Base-by-base conservation (phyloP, 345 rosid genomes). In the Aethionema arabicum region DNA sequence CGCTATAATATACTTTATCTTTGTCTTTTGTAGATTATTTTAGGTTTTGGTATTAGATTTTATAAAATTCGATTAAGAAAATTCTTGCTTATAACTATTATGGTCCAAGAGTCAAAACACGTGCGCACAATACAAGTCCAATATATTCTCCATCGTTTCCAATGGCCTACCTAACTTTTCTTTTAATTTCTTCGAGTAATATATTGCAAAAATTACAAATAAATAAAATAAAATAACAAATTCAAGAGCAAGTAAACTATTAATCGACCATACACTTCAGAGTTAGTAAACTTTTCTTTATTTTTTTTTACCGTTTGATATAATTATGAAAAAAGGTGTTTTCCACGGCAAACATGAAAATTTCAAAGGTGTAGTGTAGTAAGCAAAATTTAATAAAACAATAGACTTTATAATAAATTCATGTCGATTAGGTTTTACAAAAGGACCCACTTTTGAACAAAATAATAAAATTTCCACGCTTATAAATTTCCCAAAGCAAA, bases 91-190 rank as follows among this genome's bases (percentile, higher is more conserved):
- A 40, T 4, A 41, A 11, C 52, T 37, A 61, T 36, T 4, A 33
- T 52, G 48, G 46, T 61, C 43, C 43, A 32, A 16, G 8, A 31
- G 65, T 57, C 69, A 57, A 57, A 3, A 42, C 75, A 70, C 75
- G 75, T 64, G 75, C 60, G 60, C 48, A 64, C 70, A 63, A 57
- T 51, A 14, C 27, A 63, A 70, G 70, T 50, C 70, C 50, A 63
- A 63, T 1, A 49, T 36, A 42, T 50, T 56, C 65, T 50, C 64
- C 74, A 47, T 30, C 12, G 29, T 63, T 42, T 16, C 54, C 11
- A 0, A 9, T 40, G 40, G 45, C 36, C 16, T 10, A 6, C 44
- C n/a, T 40, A 40, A 0, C 4, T 40, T 40, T 40, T 12, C 44
- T 40, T 4, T 6, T n/a, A n/a, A n/a, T 40, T 6, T 40, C 4